Evolutionary conservation across 139 green algal genomes (phyloP).

Genomic region (Chlorokybus atmophyticus): DNA sequence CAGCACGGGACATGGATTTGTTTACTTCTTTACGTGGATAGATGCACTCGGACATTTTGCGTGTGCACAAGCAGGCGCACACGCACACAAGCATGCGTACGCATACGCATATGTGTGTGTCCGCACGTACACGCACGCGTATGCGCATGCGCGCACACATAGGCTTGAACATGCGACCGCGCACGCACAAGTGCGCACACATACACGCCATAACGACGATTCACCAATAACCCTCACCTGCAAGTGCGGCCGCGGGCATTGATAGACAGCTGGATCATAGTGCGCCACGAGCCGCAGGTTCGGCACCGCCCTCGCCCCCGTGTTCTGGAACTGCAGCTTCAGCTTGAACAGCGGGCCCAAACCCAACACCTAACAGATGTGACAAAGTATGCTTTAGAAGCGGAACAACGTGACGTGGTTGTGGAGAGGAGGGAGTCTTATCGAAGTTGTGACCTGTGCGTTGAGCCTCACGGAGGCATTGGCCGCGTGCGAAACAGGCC

Average conservation of each 20-base stretch:
- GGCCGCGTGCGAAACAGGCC: neutral
- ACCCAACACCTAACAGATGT: conserved; percentile 18
- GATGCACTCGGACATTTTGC: too few species aligned
- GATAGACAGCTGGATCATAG: conserved; percentile 30
- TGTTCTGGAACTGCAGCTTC: conserved; percentile 42
- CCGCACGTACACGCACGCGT: too few species aligned
- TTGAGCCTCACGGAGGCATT: neutral
- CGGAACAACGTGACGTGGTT: too few species aligned
- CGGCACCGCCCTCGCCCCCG: conserved; percentile 27
- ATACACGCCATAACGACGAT: neutral
- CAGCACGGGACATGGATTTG: too few species aligned
- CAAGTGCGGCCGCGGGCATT: conserved; percentile 18
- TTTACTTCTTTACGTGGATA: too few species aligned
- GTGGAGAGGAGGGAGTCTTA: too few species aligned
- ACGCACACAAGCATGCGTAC: too few species aligned
- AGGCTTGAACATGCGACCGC: too few species aligned
- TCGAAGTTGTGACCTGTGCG: conserved; percentile 32
- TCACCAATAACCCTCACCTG: neutral
- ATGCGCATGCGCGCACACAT: too few species aligned
- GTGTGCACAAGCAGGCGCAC: too few species aligned
- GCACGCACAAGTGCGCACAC: neutral
- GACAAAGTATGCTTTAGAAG: conserved; percentile 16
- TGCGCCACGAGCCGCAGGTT: conserved; percentile 33
- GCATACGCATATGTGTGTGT: too few species aligned
- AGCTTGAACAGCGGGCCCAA: conserved; percentile 51